Evolutionary conservation across 1,284 basidiomycete species (phyloP).

Genomic region (Pseudozyma pruni): DNA sequence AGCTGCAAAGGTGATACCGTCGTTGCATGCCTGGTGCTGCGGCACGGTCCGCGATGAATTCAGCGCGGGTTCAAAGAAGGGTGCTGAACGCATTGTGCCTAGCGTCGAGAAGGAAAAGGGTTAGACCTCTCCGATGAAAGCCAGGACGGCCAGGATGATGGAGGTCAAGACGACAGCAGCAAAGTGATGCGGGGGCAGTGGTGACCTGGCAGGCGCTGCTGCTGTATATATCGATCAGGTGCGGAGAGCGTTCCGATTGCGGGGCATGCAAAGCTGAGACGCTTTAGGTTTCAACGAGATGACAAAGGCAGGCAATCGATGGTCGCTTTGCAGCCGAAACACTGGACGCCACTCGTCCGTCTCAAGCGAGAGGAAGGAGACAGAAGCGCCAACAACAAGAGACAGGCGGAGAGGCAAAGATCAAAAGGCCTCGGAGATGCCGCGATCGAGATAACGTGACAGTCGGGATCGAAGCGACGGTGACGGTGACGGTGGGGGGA

Average conservation of each 20-base stretch:
- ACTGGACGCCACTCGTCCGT: no score
- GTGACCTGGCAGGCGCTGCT: no score
- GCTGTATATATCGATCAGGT: no score
- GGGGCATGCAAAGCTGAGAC: no score
- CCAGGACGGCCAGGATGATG: not conserved
- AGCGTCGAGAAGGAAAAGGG: not conserved
- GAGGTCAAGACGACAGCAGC: not conserved
- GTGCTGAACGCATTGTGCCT: constrained; percentile 22
- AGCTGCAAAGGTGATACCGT: constrained; percentile 28
- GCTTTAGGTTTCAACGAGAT: no score
- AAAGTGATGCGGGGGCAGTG: not conserved
- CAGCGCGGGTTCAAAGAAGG: constrained; percentile 29
- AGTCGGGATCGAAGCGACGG: no score
- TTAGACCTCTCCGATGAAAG: not conserved
- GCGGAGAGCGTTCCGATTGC: not conserved
- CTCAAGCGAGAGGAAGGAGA: no score
- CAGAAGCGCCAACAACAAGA: not conserved
- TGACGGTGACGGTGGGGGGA: no score
- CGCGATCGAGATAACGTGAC: not conserved
- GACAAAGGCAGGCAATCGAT: no score
- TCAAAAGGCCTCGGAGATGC: constrained; percentile 7
- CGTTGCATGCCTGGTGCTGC: constrained; percentile 5
- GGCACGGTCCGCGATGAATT: constrained; percentile 12
- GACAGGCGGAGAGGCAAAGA: not conserved
- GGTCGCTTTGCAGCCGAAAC: no score